phyloP scores from a whole-genome alignment of 768 basidiomycete species.

The Lanmaoa rubissima region DNA sequence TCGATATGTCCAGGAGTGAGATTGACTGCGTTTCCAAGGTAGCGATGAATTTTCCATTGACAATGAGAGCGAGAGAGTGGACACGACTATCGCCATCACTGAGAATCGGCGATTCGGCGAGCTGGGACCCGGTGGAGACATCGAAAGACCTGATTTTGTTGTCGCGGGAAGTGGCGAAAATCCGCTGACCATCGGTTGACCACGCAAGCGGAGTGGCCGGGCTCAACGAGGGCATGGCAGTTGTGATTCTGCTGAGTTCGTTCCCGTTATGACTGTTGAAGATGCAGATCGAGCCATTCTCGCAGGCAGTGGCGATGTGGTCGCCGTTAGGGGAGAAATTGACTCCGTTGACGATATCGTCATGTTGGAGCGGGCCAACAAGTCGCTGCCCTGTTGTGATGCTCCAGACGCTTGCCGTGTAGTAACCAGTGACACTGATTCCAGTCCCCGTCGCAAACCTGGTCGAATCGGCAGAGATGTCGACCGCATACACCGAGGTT shows the following conservation, averaged over 20 bases:
- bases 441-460: background rate
- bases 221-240: background rate
- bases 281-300: fast-evolving
- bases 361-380: background rate
- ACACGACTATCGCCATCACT: background rate
- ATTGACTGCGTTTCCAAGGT: too few relatives aligned
- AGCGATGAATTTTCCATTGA: too few relatives aligned
- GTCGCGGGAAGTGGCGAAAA: background rate
- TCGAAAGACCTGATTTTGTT: background rate
- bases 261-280: background rate
- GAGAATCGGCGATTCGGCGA: background rate
- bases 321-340: background rate
- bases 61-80: too few relatives aligned
- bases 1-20: too few relatives aligned
- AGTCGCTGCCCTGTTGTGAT: background rate
- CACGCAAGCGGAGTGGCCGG: background rate
- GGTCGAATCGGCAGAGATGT: background rate
- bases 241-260: background rate
- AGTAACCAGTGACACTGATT: background rate
- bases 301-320: background rate
- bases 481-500: background rate
- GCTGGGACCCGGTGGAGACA: background rate
- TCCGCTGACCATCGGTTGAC: background rate
- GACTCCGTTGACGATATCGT: background rate
- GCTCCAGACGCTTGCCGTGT: background rate